Evolutionary conservation across 1,284 basidiomycete genomes (phyloP).

Genomic region (Hymenochaete sp.): DNA sequence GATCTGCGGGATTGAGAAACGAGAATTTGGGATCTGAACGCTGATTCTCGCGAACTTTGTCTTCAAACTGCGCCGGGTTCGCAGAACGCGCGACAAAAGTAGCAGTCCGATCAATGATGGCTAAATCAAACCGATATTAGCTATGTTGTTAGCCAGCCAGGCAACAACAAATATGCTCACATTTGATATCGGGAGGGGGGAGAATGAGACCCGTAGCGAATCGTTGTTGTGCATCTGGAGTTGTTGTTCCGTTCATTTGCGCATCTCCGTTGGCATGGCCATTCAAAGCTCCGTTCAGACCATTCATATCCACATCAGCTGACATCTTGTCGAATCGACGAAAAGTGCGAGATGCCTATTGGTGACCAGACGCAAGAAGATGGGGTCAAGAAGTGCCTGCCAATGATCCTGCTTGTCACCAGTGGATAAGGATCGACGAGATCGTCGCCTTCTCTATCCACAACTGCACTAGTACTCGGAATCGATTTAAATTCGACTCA

Average conservation of each 20-base stretch:
- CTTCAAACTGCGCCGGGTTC: slow-evolving; percentile 85
- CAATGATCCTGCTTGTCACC: neutral
- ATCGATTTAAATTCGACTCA: neutral
- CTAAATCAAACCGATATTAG: slow-evolving; percentile 30
- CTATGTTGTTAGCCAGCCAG: too few relatives aligned
- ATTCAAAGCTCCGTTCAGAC: slow-evolving; percentile 23
- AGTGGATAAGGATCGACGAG: neutral
- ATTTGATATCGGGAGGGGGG: slow-evolving; percentile 88
- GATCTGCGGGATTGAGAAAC: slow-evolving; percentile 89
- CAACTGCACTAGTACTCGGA: neutral
- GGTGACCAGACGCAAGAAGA: neutral
- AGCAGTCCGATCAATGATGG: slow-evolving; percentile 95
- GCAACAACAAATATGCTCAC: slow-evolving; percentile 37
- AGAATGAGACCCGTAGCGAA: slow-evolving; percentile 83
- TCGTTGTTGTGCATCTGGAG: slow-evolving; percentile 37
- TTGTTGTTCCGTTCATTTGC: slow-evolving; percentile 34
- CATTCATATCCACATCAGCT: slow-evolving; percentile 34
- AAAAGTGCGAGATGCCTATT: slow-evolving; percentile 15
- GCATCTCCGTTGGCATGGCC: slow-evolving; percentile 34
- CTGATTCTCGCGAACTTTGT: slow-evolving; percentile 91
- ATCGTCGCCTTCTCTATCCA: neutral
- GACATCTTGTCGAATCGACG: slow-evolving; percentile 11
- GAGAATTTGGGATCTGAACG: slow-evolving; percentile 94
- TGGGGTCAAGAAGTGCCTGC: neutral
- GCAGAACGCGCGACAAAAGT: slow-evolving; percentile 87